Evolutionary conservation across 495 filamentous ascomycete genomes (phyloP), one percentile per base, ranked within the genome.

Genomic region (Monascus purpureus): DNA sequence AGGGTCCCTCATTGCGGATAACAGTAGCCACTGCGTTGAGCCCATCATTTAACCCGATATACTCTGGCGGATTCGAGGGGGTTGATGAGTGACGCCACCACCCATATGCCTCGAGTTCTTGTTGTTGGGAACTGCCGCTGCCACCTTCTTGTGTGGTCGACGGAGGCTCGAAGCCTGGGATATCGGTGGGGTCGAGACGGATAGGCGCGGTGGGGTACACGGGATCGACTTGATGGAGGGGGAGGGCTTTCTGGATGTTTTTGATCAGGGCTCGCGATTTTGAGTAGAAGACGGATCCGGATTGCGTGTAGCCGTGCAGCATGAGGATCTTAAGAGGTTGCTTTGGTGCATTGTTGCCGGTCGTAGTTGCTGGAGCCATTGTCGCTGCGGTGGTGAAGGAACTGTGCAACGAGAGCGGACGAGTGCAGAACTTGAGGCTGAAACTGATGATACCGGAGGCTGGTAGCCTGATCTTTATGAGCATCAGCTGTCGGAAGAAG

Each of bases 261-360:
- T 94, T 95, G 45, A 81, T 67, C 11, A 95, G 67, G 14, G 84
- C 86, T 53, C 78, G 77, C 40, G 80, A 88, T 65, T 95, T 96
- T 55, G 79, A 70, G 58, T 73, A 76, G 73, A 95, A 96, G 48
- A 83, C 59, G 1, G 73, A 50, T 19, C 87, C 85, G 18, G 84
- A 87, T 67, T 96, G 90, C 1, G 88, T 94, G 73, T 80, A 96
- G 56, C 88, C 65, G 33, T 68, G 63, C 24, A 70, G 61, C 65
- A 74, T 53, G 57, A 76, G 43, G 57, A 74, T 52, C 60, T 67
- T 63, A 46, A 69, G 47, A 24, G 62, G 49, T 46, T 59, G 37
- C 5, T n/a, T n/a, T n/a, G n/a, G n/a, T n/a, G n/a, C n/a, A n/a
- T 29, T 29, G n/a, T 29, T 14, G 11, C 31, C 7, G 18, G 14